phyloP scores from a whole-genome alignment of 257 asterid genomes.

The Nicotiana paniculata region DNA sequence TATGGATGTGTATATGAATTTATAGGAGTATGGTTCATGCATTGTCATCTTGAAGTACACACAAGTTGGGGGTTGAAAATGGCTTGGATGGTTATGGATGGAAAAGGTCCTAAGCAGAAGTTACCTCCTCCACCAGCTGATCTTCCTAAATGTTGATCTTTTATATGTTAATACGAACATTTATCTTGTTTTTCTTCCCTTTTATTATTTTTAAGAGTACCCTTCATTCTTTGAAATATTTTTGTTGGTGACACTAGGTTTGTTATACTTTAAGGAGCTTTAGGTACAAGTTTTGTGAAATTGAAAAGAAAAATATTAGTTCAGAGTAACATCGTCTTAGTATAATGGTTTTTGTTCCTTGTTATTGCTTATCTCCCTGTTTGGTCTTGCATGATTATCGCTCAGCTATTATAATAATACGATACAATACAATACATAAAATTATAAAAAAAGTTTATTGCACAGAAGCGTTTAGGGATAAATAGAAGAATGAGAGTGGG shows the following conservation, averaged over 20 bases:
- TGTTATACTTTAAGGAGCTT: background rate
- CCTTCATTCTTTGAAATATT: background rate
- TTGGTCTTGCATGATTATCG: background rate
- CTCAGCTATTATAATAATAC: background rate
- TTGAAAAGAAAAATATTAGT: background rate
- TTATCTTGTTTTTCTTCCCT: background rate
- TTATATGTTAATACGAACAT: background rate
- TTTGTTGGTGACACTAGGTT: background rate
- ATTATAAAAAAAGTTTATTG: background rate
- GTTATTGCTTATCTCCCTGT: background rate
- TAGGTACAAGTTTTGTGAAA: background rate
- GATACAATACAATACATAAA: too few relatives aligned
- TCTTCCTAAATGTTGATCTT: slow-evolving; percentile 61
- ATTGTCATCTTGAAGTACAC: slow-evolving; percentile 67
- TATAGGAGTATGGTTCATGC: slow-evolving; percentile 70
- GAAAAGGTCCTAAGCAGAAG: slow-evolving; percentile 45
- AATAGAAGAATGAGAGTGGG: too few relatives aligned
- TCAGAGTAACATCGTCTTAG: background rate
- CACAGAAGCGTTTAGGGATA: background rate
- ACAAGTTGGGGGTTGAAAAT: slow-evolving; percentile 74
- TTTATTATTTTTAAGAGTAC: background rate
- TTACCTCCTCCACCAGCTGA: slow-evolving; percentile 63
- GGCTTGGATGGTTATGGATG: slow-evolving; percentile 66
- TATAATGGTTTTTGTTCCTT: background rate
- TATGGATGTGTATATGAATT: background rate